A percentile compares a stretch with the other conserved stretches of the same genome.
Evolutionary conservation across 208 protist species (phyloP).

Genomic region (Wallacemonas rigidus): DNA sequence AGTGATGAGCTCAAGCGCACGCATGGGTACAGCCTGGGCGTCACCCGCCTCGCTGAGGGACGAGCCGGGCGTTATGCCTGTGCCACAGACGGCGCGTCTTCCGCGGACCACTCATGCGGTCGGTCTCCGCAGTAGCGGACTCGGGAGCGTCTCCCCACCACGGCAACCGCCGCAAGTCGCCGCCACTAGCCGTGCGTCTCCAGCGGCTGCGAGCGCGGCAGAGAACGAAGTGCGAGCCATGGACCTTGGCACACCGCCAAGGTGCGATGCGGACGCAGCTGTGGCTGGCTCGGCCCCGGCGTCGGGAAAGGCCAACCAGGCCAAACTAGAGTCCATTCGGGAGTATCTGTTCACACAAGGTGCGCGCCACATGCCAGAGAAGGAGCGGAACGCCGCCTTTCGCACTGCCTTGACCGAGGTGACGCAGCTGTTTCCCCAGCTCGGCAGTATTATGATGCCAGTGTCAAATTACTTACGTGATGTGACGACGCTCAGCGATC

Average conservation of each 20-base stretch:
- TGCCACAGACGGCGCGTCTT: neutral
- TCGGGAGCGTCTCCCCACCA: conserved; percentile 2
- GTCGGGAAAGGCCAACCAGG: conserved; percentile 4
- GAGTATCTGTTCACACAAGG: conserved; percentile 28
- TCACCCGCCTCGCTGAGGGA: conserved; percentile 14
- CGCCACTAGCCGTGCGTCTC: no score
- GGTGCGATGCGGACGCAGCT: neutral
- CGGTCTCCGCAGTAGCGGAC: neutral
- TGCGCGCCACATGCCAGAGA: conserved; percentile 35
- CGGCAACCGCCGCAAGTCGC: neutral
- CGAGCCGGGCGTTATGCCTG: neutral
- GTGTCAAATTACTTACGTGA: conserved; percentile 49
- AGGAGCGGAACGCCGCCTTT: conserved; percentile 33
- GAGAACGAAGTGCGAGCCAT: no score
- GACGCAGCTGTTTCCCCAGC: conserved; percentile 34
- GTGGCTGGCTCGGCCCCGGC: neutral
- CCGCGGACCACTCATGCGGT: neutral
- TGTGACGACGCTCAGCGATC: conserved; percentile 16
- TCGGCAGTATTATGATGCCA: conserved; percentile 31
- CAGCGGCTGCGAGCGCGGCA: no score
- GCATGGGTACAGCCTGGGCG: conserved; percentile 16
- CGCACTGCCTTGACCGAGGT: conserved; percentile 43
- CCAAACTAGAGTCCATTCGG: conserved; percentile 39
- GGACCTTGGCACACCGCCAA: neutral
- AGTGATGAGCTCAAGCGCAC: neutral